phyloP scores from a whole-genome alignment of 1,284 basidiomycete species.

The Moesziomyces aphidis region DNA sequence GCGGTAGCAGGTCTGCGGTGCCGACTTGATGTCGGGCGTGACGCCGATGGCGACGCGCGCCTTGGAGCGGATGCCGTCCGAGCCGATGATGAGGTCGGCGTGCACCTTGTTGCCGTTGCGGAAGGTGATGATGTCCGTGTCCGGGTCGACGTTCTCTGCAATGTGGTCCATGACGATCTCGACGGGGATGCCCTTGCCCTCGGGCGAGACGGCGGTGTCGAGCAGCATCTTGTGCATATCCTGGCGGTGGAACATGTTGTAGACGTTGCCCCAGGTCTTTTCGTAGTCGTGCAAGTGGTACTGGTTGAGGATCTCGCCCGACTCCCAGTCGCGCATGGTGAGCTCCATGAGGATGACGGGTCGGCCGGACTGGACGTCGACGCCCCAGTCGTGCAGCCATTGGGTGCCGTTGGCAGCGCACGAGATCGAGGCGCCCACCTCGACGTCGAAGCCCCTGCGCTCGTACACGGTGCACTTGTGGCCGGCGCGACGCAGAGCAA shows the following conservation, averaged over 20 bases:
- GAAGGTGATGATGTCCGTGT: slow-evolving; percentile 68
- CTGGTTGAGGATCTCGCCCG: slow-evolving; percentile 47
- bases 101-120: slow-evolving; percentile 71
- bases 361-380: slow-evolving; percentile 38
- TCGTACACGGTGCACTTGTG: slow-evolving; percentile 51
- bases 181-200: slow-evolving; percentile 58
- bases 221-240: slow-evolving; percentile 67
- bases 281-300: slow-evolving; percentile 49
- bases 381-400: slow-evolving; percentile 45
- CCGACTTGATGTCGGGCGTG: slow-evolving; percentile 58
- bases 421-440: slow-evolving; percentile 50
- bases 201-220: slow-evolving; percentile 55
- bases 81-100: slow-evolving; percentile 76
- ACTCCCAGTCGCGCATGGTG: slow-evolving; percentile 50
- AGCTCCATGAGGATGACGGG: slow-evolving; percentile 50
- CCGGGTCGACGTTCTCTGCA: slow-evolving; percentile 67
- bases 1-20: slow-evolving; percentile 69
- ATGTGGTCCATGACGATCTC: slow-evolving; percentile 67
- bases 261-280: slow-evolving; percentile 49
- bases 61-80: slow-evolving; percentile 72
- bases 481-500: slow-evolving; percentile 43
- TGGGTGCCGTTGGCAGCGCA: slow-evolving; percentile 49
- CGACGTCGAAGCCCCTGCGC: slow-evolving; percentile 44
- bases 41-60: slow-evolving; percentile 53
- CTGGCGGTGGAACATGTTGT: slow-evolving; percentile 68